These are phyloP conservation scores for Cercospora janseana DNA, from an alignment of 2,329 filamentous ascomycete species.

Conservation along the genomic window DNA sequence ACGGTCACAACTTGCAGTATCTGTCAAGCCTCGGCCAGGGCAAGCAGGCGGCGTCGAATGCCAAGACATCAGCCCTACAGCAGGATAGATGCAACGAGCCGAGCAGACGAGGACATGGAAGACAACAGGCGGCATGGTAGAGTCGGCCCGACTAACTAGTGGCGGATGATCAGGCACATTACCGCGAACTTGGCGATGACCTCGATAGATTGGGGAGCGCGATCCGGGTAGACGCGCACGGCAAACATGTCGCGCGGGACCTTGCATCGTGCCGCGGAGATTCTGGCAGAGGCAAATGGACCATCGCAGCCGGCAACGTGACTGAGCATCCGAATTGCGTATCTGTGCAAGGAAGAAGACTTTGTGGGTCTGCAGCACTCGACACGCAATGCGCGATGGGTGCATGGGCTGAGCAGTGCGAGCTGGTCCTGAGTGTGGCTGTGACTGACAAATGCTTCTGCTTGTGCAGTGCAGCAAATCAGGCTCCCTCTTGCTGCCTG, in stretches of 20 bases:
- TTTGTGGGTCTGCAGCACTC: too few relatives aligned
- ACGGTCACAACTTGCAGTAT: neutral
- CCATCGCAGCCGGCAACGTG: neutral
- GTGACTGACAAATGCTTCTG: too few relatives aligned
- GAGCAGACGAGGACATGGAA: neutral
- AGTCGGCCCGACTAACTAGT: slow-evolving; percentile 9
- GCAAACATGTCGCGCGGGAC: slow-evolving; percentile 14
- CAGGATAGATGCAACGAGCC: neutral
- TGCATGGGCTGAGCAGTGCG: too few relatives aligned
- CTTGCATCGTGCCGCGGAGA: slow-evolving; percentile 1
- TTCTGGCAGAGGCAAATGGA: neutral
- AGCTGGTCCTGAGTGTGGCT: too few relatives aligned
- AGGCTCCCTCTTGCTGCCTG: too few relatives aligned
- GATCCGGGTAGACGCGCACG: neutral
- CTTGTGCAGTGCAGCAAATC: too few relatives aligned
- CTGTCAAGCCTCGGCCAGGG: neutral
- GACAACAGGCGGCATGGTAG: neutral
- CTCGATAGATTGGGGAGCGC: neutral
- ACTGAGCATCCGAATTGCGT: too few relatives aligned
- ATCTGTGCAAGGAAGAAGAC: too few relatives aligned
- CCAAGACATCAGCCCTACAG: slow-evolving; percentile 10
- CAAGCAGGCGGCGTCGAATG: neutral
- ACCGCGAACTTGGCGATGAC: too few relatives aligned
- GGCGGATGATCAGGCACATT: too few relatives aligned
- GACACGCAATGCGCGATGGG: too few relatives aligned